Conservation (phyloP, 148 eudicot genomes). For the Fagopyrum esculentum region DNA sequence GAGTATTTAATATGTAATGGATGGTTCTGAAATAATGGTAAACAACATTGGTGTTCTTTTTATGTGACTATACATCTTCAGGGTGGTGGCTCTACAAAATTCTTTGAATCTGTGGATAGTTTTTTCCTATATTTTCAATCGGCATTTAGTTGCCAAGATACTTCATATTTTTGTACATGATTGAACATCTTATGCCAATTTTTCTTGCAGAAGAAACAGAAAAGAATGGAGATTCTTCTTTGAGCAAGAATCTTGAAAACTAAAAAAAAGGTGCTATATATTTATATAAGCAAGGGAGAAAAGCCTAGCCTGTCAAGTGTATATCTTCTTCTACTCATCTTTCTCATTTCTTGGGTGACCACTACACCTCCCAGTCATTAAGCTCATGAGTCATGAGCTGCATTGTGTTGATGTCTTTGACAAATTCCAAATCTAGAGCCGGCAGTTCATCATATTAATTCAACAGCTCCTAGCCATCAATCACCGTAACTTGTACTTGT, state of each 20-base stretch:
- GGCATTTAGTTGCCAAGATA: too few species aligned
- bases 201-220: not conserved
- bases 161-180: not conserved
- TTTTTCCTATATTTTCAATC: too few species aligned
- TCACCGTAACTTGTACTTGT: not conserved
- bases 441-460: not conserved
- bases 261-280: not conserved
- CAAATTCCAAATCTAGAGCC: not conserved
- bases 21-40: too few species aligned
- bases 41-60: too few species aligned
- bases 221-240: not conserved
- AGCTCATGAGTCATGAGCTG: not conserved
- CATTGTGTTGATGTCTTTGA: not conserved
- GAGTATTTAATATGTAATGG: too few species aligned
- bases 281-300: not conserved
- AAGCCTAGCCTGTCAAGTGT: not conserved
- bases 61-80: too few species aligned
- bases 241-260: not conserved
- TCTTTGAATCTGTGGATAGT: too few species aligned
- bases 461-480: slow-evolving; percentile 11
- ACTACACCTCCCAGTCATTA: slow-evolving; percentile 9
- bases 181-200: not conserved
- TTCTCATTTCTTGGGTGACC: not conserved
- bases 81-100: too few species aligned
- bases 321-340: not conserved